Evolutionary conservation across 2,329 filamentous ascomycete species (phyloP).

Genomic region (Helotiales sp.): DNA sequence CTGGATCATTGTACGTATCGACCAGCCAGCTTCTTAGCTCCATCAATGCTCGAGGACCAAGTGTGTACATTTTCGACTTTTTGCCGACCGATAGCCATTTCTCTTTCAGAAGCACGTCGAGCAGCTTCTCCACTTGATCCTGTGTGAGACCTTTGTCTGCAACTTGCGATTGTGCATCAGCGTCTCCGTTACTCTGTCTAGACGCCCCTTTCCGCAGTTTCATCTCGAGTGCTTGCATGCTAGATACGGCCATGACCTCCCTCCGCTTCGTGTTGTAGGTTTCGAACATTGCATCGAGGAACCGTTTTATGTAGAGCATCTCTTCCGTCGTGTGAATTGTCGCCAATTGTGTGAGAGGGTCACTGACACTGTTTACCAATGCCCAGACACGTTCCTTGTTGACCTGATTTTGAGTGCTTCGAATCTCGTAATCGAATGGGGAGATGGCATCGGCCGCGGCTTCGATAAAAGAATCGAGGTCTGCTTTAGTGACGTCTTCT

Average conservation of each 20-base stretch:
- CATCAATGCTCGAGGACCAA: constrained; percentile 77
- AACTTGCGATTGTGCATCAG: constrained; percentile 34
- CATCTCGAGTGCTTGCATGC: constrained; percentile 73
- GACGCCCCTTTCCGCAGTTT: constrained; percentile 58
- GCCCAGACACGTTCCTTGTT: constrained; percentile 71
- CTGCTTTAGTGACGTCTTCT: constrained; percentile 65
- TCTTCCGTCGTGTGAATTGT: constrained; percentile 81
- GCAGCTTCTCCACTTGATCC: constrained; percentile 72
- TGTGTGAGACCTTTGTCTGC: constrained; percentile 65
- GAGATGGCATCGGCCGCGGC: constrained; percentile 72
- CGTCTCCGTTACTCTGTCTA: constrained; percentile 29
- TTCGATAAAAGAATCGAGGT: constrained; percentile 68
- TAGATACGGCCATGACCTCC: constrained; percentile 80
- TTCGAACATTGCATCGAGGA: constrained; percentile 92
- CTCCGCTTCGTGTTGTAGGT: constrained; percentile 76
- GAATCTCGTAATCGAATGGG: constrained; percentile 84
- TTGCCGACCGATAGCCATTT: constrained; percentile 81
- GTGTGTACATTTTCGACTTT: constrained; percentile 69
- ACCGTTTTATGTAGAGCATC: constrained; percentile 82
- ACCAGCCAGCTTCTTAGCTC: constrained; percentile 83
- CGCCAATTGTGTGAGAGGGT: constrained; percentile 82
- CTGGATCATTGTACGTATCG: constrained; percentile 84
- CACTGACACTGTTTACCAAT: constrained; percentile 84
- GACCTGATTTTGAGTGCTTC: constrained; percentile 68
- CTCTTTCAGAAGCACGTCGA: constrained; percentile 70